Evolutionary conservation across 2,329 filamentous ascomycete genomes (phyloP).

Genomic region (Penicillium psychrosexuale): DNA sequence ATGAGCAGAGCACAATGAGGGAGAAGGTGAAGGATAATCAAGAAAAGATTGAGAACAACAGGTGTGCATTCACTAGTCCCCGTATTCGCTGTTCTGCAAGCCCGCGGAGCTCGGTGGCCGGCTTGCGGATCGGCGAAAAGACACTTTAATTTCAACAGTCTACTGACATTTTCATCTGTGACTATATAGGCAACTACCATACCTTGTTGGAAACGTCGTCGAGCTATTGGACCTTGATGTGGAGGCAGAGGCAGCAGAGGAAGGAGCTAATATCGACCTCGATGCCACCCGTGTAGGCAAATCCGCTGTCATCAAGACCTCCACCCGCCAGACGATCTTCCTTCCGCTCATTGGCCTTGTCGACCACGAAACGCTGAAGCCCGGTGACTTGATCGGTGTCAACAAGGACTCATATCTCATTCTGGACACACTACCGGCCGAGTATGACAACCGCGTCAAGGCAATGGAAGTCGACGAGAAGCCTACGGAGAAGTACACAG

Average conservation of each 20-base stretch:
- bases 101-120: slow-evolving; percentile 17
- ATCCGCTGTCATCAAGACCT: slow-evolving; percentile 98
- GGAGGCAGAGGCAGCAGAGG: slow-evolving; percentile 90
- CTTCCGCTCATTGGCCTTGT: slow-evolving; percentile 94
- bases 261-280: slow-evolving; percentile 97
- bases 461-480: slow-evolving; percentile 99
- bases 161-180: slow-evolving; percentile 12
- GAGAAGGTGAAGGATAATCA: slow-evolving; percentile 99
- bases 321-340: slow-evolving; percentile 97
- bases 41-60: slow-evolving; percentile 99
- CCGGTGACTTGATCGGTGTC: slow-evolving; percentile 92
- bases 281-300: slow-evolving; percentile 96
- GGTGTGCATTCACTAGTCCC: slow-evolving; percentile 52
- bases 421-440: slow-evolving; percentile 90
- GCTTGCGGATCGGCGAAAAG: background rate
- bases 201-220: slow-evolving; percentile 97
- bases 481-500: slow-evolving; percentile 97
- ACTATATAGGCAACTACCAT: slow-evolving; percentile 77
- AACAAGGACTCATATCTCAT: slow-evolving; percentile 99
- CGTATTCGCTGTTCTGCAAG: background rate
- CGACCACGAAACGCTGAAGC: slow-evolving; percentile 91
- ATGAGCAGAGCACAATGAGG: slow-evolving; percentile 93
- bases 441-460: slow-evolving; percentile 98
- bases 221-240: slow-evolving; percentile 96
- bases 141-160: background rate